Conservation (phyloP, 2,329 filamentous ascomycete genomes). For the Cercospora zeae-maydis region DNA sequence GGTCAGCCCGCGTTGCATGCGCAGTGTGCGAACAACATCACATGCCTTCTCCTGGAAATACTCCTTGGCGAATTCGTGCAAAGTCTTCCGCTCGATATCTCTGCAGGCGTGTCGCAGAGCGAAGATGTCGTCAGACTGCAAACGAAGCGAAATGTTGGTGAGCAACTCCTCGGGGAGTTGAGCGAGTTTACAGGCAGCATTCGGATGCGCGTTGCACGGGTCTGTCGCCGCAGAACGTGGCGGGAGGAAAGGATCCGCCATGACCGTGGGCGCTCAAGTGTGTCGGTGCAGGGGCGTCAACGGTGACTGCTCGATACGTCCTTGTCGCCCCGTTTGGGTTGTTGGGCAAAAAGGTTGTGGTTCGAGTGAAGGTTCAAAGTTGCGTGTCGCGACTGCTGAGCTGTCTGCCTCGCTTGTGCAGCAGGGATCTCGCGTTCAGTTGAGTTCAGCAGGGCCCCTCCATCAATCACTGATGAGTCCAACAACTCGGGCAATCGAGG, state of each 20-base stretch:
- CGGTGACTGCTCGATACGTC: neutral
- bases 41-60: slow-evolving; percentile 20
- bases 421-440: slow-evolving; percentile 1
- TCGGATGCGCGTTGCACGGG: neutral
- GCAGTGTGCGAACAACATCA: neutral
- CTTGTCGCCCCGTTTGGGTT: neutral
- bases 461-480: neutral
- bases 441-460: neutral
- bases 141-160: slow-evolving; percentile 26
- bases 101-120: slow-evolving; percentile 29
- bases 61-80: slow-evolving; percentile 32
- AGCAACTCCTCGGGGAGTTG: slow-evolving; percentile 33
- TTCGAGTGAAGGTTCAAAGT: neutral
- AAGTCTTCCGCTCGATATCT: slow-evolving; percentile 26
- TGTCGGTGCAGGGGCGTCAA: neutral
- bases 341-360: neutral
- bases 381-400: neutral
- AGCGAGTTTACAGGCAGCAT: slow-evolving; percentile 16
- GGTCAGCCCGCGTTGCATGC: neutral
- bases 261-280: neutral
- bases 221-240: neutral
- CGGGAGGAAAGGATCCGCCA: neutral
- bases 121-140: slow-evolving; percentile 31
- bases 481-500: neutral
- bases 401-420: neutral